phyloP scores from a whole-genome alignment of 2,329 filamentous ascomycete species.

The Helicocarpus griseus region DNA sequence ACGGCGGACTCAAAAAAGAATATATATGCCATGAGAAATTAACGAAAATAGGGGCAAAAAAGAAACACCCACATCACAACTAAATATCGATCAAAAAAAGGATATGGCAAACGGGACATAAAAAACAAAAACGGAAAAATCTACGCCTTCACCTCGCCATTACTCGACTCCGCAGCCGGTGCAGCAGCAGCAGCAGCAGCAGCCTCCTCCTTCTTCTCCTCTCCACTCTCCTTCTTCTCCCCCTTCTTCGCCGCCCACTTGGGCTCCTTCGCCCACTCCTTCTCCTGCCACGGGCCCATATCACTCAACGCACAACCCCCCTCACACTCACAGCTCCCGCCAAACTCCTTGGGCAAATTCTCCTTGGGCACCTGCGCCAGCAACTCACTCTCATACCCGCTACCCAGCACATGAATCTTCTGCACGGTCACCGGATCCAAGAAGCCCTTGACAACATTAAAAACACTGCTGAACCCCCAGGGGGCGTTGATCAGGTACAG shows the following conservation, averaged over 20 bases:
- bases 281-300: slow-evolving; percentile 68
- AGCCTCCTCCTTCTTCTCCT: slow-evolving; percentile 15
- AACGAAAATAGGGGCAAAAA: too few relatives aligned
- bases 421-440: slow-evolving; percentile 91
- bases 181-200: slow-evolving; percentile 20
- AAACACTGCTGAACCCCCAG: slow-evolving; percentile 86
- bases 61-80: background rate
- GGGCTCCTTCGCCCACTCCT: slow-evolving; percentile 34
- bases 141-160: slow-evolving; percentile 20
- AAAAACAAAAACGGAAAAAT: slow-evolving; percentile 6
- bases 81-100: background rate
- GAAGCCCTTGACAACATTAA: slow-evolving; percentile 81
- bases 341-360: slow-evolving; percentile 80
- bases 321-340: slow-evolving; percentile 70
- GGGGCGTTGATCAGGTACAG: slow-evolving; percentile 97
- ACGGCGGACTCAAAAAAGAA: background rate
- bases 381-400: slow-evolving; percentile 72
- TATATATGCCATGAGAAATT: background rate
- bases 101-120: slow-evolving; percentile 4
- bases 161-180: slow-evolving; percentile 15
- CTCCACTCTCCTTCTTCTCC: slow-evolving; percentile 10
- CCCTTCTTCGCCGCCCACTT: slow-evolving; percentile 30
- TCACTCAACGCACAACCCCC: slow-evolving; percentile 83
- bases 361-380: slow-evolving; percentile 75
- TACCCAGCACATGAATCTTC: slow-evolving; percentile 88